A percentile compares a stretch with the other conserved stretches of the same genome.
These are phyloP conservation scores for Monosporozyma servazzii DNA, from an alignment of 805 yeast species.

Conservation along the genomic window DNA sequence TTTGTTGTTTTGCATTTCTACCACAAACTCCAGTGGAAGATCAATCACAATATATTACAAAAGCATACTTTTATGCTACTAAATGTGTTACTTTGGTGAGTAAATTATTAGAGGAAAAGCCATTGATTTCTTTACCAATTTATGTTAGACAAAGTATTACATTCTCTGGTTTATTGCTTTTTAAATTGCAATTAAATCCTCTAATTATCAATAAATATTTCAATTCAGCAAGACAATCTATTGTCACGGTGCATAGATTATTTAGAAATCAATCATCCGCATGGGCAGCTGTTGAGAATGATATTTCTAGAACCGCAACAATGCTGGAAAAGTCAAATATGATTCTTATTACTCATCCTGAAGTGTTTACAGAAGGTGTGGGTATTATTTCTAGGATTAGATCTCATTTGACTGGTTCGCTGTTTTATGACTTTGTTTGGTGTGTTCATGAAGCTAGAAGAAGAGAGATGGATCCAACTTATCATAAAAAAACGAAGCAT, in stretches of 20 bases:
- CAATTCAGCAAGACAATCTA: slow-evolving; percentile 85
- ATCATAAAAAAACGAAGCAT: slow-evolving; percentile 27
- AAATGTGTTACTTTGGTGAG: slow-evolving; percentile 72
- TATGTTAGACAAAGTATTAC: slow-evolving; percentile 81
- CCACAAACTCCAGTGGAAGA: slow-evolving; percentile 87
- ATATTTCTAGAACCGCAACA: slow-evolving; percentile 83
- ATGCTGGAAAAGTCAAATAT: slow-evolving; percentile 82
- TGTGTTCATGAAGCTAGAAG: slow-evolving; percentile 90
- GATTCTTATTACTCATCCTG: slow-evolving; percentile 81
- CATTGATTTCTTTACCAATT: slow-evolving; percentile 76
- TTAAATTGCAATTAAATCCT: slow-evolving; percentile 74
- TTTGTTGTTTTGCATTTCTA: slow-evolving; percentile 81
- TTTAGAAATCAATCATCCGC: slow-evolving; percentile 82
- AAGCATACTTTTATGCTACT: slow-evolving; percentile 74
- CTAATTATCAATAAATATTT: slow-evolving; percentile 55
- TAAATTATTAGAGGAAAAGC: slow-evolving; percentile 54
- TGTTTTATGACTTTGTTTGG: slow-evolving; percentile 88
- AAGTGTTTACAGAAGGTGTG: slow-evolving; percentile 60
- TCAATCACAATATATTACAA: slow-evolving; percentile 74
- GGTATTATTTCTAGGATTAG: slow-evolving; percentile 81
- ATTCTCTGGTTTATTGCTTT: slow-evolving; percentile 66
- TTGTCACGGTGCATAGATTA: slow-evolving; percentile 84
- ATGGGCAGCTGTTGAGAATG: slow-evolving; percentile 81
- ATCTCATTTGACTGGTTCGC: slow-evolving; percentile 82
- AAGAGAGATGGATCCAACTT: slow-evolving; percentile 40